Base-by-base conservation (phyloP, 192 early-diverging fungal genomes). In the Allomyces javanicus region DNA sequence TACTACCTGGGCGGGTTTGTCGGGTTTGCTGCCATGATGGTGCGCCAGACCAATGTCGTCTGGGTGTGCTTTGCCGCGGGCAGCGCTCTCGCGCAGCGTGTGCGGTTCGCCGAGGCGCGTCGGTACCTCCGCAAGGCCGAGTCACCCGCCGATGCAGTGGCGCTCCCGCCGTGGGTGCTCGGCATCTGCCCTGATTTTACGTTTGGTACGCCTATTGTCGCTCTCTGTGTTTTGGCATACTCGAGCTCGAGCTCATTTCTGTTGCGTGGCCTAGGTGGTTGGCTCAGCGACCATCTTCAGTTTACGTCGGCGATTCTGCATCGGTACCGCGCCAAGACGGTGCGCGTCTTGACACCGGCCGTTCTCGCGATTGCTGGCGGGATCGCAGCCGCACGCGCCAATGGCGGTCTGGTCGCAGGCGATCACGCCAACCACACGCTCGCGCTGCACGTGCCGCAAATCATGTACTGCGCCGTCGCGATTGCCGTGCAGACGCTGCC, bases 31-130 rank as follows among this genome's bases (percentile, higher is more conserved):
- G 76, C 86, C 24, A 68, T 89, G 25, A 78, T 81, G 62, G 87
- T 92, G 73, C 79, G 95, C 12, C 95, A 98, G 71, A 98, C 93
- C 25, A 98, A 98, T 71, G 84, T 87, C 21, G 77, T 94, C 0
- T 98, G 95, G 95, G 72, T 87, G 11, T 72, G 75, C 21, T 89
- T 94, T 69, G 78, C 86, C 25, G 78, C 84, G 24, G 82, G 79
- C 9, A 67, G 72, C 11, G 63, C 75, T 2, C 65, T 77, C 0
- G 63, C 81, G 19, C 71, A 77, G 26, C 71, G 71, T 10, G 27
- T 65, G 9, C 65, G 19, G n/a, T 23, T 44, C 21, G 4, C 55
- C 2, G 67, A 74, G 43, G 50, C 72, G 50, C 72, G 75, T 1
- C 63, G 40, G 23, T 72, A 67, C 63, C 71, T 70, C 33, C 71